Percentiles rank a stretch among this genome's conserved stretches.
Evolutionary conservation across 108 stramenopile genomes (phyloP).

Genomic region (Bacterosira constricta): DNA sequence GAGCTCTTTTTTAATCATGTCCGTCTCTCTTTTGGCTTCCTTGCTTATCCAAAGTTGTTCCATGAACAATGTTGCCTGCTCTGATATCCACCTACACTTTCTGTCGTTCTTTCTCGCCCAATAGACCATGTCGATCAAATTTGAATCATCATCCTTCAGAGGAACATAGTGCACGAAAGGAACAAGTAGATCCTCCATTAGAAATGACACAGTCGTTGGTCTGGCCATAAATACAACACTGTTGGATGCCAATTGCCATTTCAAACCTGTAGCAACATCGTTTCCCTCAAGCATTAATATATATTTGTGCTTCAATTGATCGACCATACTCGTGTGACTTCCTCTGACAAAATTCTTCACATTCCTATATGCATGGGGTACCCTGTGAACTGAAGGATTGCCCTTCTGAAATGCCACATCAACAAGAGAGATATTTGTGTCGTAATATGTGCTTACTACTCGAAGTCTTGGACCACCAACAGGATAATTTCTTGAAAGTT

Average conservation of each 20-base stretch:
- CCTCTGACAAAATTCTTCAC: background rate
- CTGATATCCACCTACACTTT: slow-evolving; percentile 62
- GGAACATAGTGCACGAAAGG: slow-evolving; percentile 85
- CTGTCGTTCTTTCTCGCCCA: slow-evolving; percentile 75
- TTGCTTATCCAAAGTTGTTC: slow-evolving; percentile 44
- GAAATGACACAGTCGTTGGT: slow-evolving; percentile 69
- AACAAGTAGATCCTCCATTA: slow-evolving; percentile 68
- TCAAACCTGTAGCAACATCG: slow-evolving; percentile 80
- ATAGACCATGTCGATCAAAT: slow-evolving; percentile 66
- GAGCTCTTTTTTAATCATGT: background rate
- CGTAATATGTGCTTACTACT: background rate
- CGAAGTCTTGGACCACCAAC: background rate
- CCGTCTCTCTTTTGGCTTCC: background rate
- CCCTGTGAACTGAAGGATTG: background rate
- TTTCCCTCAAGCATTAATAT: slow-evolving; percentile 79
- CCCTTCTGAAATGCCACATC: background rate
- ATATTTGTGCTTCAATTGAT: slow-evolving; percentile 36
- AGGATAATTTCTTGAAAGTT: background rate
- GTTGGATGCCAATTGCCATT: slow-evolving; percentile 69
- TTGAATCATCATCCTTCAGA: slow-evolving; percentile 50
- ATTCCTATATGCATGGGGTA: background rate
- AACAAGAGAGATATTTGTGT: background rate
- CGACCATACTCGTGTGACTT: background rate
- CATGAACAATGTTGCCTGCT: slow-evolving; percentile 69
- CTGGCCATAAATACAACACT: slow-evolving; percentile 78